phyloP scores from a whole-genome alignment of 2,329 filamentous ascomycete genomes.

The Curvularia spicifera region DNA sequence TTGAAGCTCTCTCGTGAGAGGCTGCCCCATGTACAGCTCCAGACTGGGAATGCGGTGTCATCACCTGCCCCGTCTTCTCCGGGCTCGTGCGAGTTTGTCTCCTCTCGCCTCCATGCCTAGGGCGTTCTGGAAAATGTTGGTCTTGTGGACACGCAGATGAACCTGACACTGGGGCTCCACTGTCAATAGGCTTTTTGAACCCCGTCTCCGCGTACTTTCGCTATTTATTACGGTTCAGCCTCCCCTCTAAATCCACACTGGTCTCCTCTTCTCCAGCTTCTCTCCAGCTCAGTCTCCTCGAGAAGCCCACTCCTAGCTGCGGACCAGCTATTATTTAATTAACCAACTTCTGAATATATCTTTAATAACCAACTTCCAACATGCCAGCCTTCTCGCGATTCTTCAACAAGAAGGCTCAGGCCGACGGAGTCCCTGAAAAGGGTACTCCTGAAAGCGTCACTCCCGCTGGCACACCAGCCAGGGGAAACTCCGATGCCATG shows the following conservation, averaged over 20 bases:
- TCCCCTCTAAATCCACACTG: conserved; percentile 27
- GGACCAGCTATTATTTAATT: conserved; percentile 9
- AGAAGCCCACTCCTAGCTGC: conserved; percentile 14
- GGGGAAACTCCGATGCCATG: conserved; percentile 27
- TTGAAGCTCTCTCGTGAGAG: conserved; percentile 17
- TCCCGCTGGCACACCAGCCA: conserved; percentile 34
- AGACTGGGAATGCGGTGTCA: conserved; percentile 26
- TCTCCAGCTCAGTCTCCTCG: conserved; percentile 21
- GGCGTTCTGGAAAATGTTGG: conserved; percentile 22
- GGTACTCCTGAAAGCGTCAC: conserved; percentile 34
- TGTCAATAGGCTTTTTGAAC: conserved; percentile 21
- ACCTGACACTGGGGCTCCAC: conserved; percentile 33
- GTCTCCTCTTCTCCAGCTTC: conserved; percentile 25
- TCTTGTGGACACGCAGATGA: conserved; percentile 22
- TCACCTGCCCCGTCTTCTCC: conserved; percentile 30
- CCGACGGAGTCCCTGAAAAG: conserved; percentile 30
- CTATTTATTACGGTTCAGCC: conserved; percentile 28
- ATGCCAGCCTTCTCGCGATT: conserved; percentile 31
- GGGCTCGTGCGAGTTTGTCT: conserved; percentile 27
- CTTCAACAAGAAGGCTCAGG: conserved; percentile 23
- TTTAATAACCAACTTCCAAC: conserved; percentile 9
- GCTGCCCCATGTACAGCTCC: conserved; percentile 12
- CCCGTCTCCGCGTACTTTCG: conserved; percentile 24
- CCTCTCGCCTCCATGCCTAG: conserved; percentile 20
- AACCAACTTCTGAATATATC: conserved; percentile 3